phyloP scores from a whole-genome alignment of 306 rosid genomes.

The Oemleria cerasiformis region DNA sequence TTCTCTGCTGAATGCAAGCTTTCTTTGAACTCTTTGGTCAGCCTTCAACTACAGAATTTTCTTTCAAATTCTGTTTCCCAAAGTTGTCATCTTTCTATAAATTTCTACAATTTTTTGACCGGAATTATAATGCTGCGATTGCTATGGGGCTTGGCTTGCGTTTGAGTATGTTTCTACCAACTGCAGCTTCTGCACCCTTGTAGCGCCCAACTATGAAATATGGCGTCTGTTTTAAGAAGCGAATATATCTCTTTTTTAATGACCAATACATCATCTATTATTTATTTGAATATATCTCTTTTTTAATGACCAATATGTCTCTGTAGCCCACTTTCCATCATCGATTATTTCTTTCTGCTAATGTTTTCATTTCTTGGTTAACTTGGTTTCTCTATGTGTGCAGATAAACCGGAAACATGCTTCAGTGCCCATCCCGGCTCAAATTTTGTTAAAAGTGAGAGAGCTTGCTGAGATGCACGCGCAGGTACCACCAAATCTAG shows the following conservation, averaged over 20 bases:
- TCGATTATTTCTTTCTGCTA: background rate
- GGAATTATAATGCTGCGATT: background rate
- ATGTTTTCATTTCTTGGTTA: background rate
- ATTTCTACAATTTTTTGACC: background rate
- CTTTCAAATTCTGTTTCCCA: background rate
- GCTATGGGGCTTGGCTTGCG: no score
- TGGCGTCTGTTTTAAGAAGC: background rate
- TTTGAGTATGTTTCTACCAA: background rate
- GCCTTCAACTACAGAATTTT: constrained; percentile 13
- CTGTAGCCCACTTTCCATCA: background rate
- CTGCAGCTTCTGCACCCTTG: background rate
- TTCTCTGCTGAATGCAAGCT: constrained; percentile 4
- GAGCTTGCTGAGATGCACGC: constrained; percentile 85
- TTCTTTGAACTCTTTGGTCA: constrained; percentile 13
- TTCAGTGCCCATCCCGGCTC: constrained; percentile 69
- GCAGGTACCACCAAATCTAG: constrained; percentile 56
- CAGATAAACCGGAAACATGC: constrained; percentile 83
- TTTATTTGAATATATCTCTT: background rate
- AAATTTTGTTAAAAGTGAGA: constrained; percentile 68
- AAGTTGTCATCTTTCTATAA: background rate
- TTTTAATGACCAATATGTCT: background rate
- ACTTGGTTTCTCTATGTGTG: constrained; percentile 12
- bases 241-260: background rate
- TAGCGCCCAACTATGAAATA: background rate
- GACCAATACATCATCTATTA: background rate